phyloP scores from a whole-genome alignment of 2,329 filamentous ascomycete species.

The Emericellopsis atlantica region DNA sequence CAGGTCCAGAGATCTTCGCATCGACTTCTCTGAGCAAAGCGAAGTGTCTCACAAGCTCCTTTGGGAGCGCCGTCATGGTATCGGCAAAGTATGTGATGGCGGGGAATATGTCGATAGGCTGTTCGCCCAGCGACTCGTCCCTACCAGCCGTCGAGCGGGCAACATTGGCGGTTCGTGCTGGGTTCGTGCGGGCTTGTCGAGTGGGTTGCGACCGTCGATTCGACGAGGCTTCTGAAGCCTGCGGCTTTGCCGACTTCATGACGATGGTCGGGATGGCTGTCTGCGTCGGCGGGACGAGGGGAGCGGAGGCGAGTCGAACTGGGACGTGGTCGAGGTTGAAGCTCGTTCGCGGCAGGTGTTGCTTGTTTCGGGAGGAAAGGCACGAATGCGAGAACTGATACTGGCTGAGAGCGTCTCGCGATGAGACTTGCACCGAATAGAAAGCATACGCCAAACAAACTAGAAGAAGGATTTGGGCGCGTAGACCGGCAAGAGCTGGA shows the following conservation, averaged over 20 bases:
- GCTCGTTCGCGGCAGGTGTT: neutral
- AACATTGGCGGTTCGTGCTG: slow-evolving; percentile 38
- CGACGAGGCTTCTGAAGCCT: slow-evolving; percentile 27
- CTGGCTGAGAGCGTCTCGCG: no score
- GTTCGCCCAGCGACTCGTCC: slow-evolving; percentile 35
- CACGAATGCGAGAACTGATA: no score
- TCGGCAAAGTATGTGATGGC: slow-evolving; percentile 72
- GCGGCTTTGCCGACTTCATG: slow-evolving; percentile 45
- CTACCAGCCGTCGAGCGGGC: slow-evolving; percentile 27
- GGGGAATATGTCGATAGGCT: slow-evolving; percentile 55
- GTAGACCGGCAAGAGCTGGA: neutral
- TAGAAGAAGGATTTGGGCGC: neutral
- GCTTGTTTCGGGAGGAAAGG: neutral
- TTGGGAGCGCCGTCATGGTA: slow-evolving; percentile 80
- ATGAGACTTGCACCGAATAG: no score
- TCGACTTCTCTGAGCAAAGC: slow-evolving; percentile 95
- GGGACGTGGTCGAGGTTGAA: neutral
- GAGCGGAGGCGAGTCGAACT: neutral
- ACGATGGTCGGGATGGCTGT: slow-evolving; percentile 7
- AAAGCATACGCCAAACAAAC: no score
- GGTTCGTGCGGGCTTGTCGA: slow-evolving; percentile 54
- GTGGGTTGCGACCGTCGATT: slow-evolving; percentile 50
- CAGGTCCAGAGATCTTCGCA: slow-evolving; percentile 84
- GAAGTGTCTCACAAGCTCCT: slow-evolving; percentile 91
- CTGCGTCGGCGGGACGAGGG: neutral